phyloP scores from a whole-genome alignment of 768 basidiomycete species.

The Dacryopinax spathularia region DNA sequence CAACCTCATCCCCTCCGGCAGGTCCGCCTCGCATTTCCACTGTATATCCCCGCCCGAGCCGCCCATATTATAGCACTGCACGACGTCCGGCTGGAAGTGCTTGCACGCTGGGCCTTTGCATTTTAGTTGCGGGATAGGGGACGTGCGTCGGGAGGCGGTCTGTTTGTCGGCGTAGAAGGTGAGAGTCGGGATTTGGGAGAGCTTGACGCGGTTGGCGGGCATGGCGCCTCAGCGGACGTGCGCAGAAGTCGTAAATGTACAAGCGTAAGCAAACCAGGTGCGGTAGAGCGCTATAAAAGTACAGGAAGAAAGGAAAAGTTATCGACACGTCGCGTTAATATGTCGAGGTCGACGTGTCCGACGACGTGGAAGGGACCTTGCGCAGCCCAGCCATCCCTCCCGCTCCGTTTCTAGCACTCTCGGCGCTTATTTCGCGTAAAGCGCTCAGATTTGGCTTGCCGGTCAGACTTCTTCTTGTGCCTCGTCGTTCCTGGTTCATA shows the following conservation, averaged over 20 bases:
- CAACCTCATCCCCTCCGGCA: slow-evolving; percentile 68
- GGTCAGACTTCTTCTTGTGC: neutral
- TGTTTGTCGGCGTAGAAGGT: slow-evolving; percentile 58
- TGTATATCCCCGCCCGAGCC: slow-evolving; percentile 67
- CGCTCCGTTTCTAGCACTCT: too few relatives aligned
- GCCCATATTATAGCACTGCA: slow-evolving; percentile 71
- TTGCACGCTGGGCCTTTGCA: slow-evolving; percentile 70
- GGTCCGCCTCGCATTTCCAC: slow-evolving; percentile 92
- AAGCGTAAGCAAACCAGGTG: too few relatives aligned
- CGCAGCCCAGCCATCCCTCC: too few relatives aligned
- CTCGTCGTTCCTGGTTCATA: neutral
- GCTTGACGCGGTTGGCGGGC: slow-evolving; percentile 44
- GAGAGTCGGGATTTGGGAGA: slow-evolving; percentile 57
- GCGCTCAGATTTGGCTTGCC: neutral
- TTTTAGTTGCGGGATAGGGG: slow-evolving; percentile 59
- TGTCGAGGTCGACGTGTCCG: neutral
- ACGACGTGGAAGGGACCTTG: neutral
- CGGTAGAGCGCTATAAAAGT: too few relatives aligned
- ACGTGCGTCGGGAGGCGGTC: slow-evolving; percentile 53
- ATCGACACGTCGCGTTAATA: neutral
- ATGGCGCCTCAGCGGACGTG: too few relatives aligned
- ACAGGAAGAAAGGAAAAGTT: neutral
- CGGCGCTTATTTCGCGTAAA: neutral
- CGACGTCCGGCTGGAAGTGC: slow-evolving; percentile 65
- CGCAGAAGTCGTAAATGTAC: too few relatives aligned